These are phyloP conservation scores for Penicillium waksmanii DNA, from an alignment of 495 filamentous ascomycete species.

Conservation along the genomic window DNA sequence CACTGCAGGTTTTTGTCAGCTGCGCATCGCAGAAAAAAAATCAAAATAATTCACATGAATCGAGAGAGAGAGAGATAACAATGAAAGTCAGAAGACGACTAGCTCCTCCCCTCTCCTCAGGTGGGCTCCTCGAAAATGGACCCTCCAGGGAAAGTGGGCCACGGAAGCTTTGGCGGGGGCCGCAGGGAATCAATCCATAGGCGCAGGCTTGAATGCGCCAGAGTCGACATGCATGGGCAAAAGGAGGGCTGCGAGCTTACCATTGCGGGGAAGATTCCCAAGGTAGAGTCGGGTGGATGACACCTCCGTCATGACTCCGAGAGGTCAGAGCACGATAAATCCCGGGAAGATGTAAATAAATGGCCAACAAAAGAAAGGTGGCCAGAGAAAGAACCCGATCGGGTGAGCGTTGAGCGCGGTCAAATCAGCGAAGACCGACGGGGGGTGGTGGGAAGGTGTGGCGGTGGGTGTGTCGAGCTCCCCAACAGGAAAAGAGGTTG, in stretches of 20 bases:
- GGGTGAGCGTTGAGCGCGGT: constrained; percentile 6
- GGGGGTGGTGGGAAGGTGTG: constrained; percentile 7
- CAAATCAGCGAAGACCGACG: constrained; percentile 18
- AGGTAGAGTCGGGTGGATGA: constrained; percentile 94
- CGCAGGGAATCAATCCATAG: constrained; percentile 17
- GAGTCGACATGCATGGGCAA: constrained; percentile 26
- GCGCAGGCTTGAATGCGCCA: constrained; percentile 18
- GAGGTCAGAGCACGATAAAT: constrained; percentile 10
- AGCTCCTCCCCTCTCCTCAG: not conserved
- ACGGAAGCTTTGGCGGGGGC: constrained; percentile 7
- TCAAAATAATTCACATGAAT: too few species aligned
- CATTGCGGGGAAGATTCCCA: constrained; percentile 94
- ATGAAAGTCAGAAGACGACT: not conserved
- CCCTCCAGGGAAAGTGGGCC: constrained; percentile 14
- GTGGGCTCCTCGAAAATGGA: constrained; percentile 7
- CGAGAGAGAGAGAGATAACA: too few species aligned
- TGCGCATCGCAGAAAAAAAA: constrained; percentile 17
- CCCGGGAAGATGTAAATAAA: constrained; percentile 9
- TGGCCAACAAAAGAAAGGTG: constrained; percentile 16
- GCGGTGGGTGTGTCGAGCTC: not conserved
- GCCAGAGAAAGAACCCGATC: constrained; percentile 14
- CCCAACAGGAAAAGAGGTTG: constrained; percentile 6
- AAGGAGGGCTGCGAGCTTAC: constrained; percentile 63
- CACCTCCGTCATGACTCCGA: constrained; percentile 63
- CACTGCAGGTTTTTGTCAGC: constrained; percentile 56